phyloP scores from a whole-genome alignment of 768 basidiomycete species.

The Vishniacozyma victoriae region DNA sequence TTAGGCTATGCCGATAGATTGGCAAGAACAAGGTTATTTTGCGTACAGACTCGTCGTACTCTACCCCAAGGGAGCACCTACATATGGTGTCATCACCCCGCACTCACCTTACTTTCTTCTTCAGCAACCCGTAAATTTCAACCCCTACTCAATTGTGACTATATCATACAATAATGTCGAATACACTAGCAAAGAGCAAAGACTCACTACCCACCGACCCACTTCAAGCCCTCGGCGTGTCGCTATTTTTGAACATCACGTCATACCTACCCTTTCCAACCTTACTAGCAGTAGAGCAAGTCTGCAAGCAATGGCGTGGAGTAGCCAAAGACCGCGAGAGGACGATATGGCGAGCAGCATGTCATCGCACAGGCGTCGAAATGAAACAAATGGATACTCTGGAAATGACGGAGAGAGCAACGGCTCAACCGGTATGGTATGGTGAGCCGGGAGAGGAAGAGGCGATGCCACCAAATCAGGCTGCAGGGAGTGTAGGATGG shows the following conservation, averaged over 20 bases:
- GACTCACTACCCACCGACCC: conserved; percentile 13
- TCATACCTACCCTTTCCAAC: conserved; percentile 10
- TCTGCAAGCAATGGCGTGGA: conserved; percentile 15
- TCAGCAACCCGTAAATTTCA: no score
- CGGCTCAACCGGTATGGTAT: not conserved
- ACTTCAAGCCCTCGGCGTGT: conserved; percentile 17
- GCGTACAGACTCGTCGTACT: no score
- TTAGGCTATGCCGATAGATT: no score
- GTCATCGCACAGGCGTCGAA: conserved; percentile 1
- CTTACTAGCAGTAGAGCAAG: conserved; percentile 4
- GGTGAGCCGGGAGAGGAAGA: conserved; percentile 3
- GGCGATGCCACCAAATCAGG: not conserved
- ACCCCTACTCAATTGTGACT: no score
- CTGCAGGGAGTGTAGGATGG: conserved; percentile 18
- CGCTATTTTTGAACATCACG: conserved; percentile 24
- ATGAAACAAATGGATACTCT: not conserved
- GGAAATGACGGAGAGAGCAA: not conserved
- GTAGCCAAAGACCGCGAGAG: conserved; percentile 3
- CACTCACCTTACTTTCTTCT: no score
- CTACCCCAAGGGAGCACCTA: no score
- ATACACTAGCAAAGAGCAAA: no score
- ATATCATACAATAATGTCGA: no score
- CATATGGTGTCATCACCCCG: no score
- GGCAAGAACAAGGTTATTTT: no score
- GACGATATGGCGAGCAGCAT: conserved; percentile 14